A percentile compares a stretch with the other conserved stretches of the same genome.
Evolutionary conservation across 352 stramenopile genomes (phyloP).

Genomic region (Stephanocyclus meneghinianus): DNA sequence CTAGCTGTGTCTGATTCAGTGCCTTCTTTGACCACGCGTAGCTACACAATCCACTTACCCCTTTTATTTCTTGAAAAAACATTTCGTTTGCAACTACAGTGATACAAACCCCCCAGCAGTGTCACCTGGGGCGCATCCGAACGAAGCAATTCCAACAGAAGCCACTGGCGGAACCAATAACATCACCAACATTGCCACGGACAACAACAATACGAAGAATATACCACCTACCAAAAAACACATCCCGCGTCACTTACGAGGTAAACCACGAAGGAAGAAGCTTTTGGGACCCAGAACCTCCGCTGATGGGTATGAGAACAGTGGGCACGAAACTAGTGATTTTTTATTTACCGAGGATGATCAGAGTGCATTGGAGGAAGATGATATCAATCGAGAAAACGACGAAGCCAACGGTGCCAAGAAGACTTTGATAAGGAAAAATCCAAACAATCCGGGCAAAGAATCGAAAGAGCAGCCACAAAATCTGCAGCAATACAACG

Average conservation of each 20-base stretch:
- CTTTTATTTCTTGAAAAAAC: too few relatives aligned
- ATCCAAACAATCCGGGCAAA: not conserved
- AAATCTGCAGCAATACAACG: not conserved
- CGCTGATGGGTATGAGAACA: slow-evolving; percentile 42
- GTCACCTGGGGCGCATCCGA: not conserved
- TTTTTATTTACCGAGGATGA: slow-evolving; percentile 40
- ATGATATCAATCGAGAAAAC: not conserved
- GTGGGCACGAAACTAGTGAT: slow-evolving; percentile 36
- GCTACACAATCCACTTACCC: too few relatives aligned
- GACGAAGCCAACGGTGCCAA: not conserved
- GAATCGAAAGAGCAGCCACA: slow-evolving; percentile 4
- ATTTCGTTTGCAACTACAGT: not conserved
- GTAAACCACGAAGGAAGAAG: slow-evolving; percentile 12
- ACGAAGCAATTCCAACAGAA: not conserved
- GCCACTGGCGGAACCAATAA: not conserved
- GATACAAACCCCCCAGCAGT: not conserved
- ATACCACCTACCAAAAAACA: not conserved
- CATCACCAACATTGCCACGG: not conserved
- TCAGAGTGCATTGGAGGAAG: slow-evolving; percentile 12
- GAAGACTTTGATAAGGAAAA: not conserved
- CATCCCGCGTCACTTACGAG: not conserved
- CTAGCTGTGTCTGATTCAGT: too few relatives aligned
- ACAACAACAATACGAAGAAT: not conserved
- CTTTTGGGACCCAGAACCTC: not conserved
- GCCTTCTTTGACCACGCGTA: too few relatives aligned